phyloP scores from a whole-genome alignment of 306 rosid species.

The Dalbergia cultrata region DNA sequence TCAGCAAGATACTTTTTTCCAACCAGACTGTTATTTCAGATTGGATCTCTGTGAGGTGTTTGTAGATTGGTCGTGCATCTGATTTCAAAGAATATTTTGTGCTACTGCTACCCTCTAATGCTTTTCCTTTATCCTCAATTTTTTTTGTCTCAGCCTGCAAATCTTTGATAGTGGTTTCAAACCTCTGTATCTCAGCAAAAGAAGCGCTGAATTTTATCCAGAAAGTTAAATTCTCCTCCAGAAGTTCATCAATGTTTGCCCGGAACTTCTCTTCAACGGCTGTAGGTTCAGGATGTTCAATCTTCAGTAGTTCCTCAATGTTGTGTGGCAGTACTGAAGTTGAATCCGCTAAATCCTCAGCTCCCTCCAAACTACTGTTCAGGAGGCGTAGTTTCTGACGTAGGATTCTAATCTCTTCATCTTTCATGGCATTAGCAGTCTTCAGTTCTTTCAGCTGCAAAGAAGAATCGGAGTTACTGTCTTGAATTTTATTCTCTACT shows the following conservation, averaged over 20 bases:
- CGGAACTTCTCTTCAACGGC: slow-evolving; percentile 77
- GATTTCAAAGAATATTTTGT: slow-evolving; percentile 57
- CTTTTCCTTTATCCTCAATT: slow-evolving; percentile 58
- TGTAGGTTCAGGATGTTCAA: slow-evolving; percentile 50
- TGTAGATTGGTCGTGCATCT: slow-evolving; percentile 84
- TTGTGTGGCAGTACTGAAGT: slow-evolving; percentile 27
- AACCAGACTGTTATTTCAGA: slow-evolving; percentile 75
- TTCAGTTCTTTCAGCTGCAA: slow-evolving; percentile 70
- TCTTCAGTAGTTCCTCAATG: slow-evolving; percentile 45
- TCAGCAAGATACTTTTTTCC: slow-evolving; percentile 61
- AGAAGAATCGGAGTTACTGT: slow-evolving; percentile 54
- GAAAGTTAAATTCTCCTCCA: slow-evolving; percentile 89
- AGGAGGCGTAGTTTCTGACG: slow-evolving; percentile 71
- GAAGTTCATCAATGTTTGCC: slow-evolving; percentile 72
- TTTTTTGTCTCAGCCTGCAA: slow-evolving; percentile 65
- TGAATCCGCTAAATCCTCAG: slow-evolving; percentile 48
- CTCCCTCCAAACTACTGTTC: slow-evolving; percentile 63
- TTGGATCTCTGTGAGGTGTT: slow-evolving; percentile 86
- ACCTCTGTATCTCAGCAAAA: slow-evolving; percentile 76
- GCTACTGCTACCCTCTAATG: slow-evolving; percentile 55
- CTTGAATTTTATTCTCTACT: slow-evolving; percentile 64
- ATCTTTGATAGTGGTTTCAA: slow-evolving; percentile 71
- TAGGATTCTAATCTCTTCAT: slow-evolving; percentile 81
- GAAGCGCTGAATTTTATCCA: slow-evolving; percentile 88
- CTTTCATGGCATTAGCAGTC: slow-evolving; percentile 70